phyloP scores from a whole-genome alignment of 805 yeast genomes.

The Alloascoidea africana region DNA sequence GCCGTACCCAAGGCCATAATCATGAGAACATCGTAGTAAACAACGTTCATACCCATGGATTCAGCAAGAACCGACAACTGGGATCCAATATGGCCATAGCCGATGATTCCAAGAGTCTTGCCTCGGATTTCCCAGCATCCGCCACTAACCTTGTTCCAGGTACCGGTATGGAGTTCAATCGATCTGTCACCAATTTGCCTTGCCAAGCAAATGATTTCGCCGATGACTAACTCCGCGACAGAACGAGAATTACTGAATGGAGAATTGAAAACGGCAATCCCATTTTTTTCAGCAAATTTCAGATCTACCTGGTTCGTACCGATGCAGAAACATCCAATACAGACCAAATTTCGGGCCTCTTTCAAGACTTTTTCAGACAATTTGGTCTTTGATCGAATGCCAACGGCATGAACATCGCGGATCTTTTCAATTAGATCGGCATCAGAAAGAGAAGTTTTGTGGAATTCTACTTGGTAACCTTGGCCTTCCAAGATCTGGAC shows the following conservation, averaged over 20 bases:
- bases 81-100: slow-evolving; percentile 97
- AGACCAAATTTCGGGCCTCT: slow-evolving; percentile 81
- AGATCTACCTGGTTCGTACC: slow-evolving; percentile 97
- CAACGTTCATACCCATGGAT: slow-evolving; percentile 92
- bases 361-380: slow-evolving; percentile 64
- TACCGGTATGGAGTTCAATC: slow-evolving; percentile 87
- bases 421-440: slow-evolving; percentile 91
- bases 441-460: slow-evolving; percentile 79
- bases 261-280: slow-evolving; percentile 94
- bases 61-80: slow-evolving; percentile 95
- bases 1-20: slow-evolving; percentile 97
- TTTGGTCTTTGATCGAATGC: slow-evolving; percentile 94
- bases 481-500: slow-evolving; percentile 70
- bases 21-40: slow-evolving; percentile 83
- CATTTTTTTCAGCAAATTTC: slow-evolving; percentile 79
- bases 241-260: slow-evolving; percentile 98
- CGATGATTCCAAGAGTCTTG: slow-evolving; percentile 91
- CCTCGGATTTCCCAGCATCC: slow-evolving; percentile 99
- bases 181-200: slow-evolving; percentile 97
- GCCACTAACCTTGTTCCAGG: slow-evolving; percentile 92
- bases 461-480: slow-evolving; percentile 95
- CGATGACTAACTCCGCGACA: slow-evolving; percentile 94
- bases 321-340: slow-evolving; percentile 95
- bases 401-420: slow-evolving; percentile 87
- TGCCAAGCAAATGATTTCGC: slow-evolving; percentile 85